Evolutionary conservation across 2,329 filamentous ascomycete species (phyloP), one percentile per base, ranked within the genome.

Genomic region (Neocucurbitaria cava): DNA sequence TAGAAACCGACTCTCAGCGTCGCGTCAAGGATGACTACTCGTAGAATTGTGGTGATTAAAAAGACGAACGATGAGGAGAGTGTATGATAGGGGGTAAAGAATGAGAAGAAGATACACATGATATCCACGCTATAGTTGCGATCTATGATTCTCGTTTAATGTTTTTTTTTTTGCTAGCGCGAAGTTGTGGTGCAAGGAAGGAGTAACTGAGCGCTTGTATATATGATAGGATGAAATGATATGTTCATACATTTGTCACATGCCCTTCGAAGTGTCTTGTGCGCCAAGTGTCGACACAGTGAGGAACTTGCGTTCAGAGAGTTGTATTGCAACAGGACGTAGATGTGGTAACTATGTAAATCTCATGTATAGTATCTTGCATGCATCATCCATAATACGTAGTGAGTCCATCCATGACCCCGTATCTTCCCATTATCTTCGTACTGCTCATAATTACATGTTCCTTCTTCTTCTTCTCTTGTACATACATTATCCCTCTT

Each of bases 1-100:
- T 84, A 52, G 84, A 85, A 54, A 82, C 80, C 46, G 77, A 85
- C 54, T 82, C 79, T 62, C 79, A 86, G 60, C 57, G 57, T 31
- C 43, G 55, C 31, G 51, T 57, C n/a, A 60, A 57, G 54, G 52
- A 52, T 8, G 57, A 60, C 10, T 60, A 58, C 38, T 49, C 57
- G 3, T 33, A 40, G 24, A 35, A n/a, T n/a, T n/a, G n/a, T n/a
- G n/a, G n/a, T n/a, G n/a, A n/a, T n/a, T n/a, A n/a, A n/a, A 38
- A 18, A 13, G n/a, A n/a, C 17, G 36, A 3, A 23, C 8, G 5
- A 23, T 40, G 38, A 23, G 20, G 17, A 17, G 21, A 21, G 2
- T 7, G 3, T 21, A 1, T 39, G 36, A 40, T 15, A 3, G n/a
- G n/a, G n/a, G n/a, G n/a, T n/a, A 15, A 23, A 9, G 20, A n/a